A percentile compares a stretch with the other conserved stretches of the same genome.
These are phyloP conservation scores for Erodium trifolium DNA, from an alignment of 441 rosid species.

Conservation along the genomic window DNA sequence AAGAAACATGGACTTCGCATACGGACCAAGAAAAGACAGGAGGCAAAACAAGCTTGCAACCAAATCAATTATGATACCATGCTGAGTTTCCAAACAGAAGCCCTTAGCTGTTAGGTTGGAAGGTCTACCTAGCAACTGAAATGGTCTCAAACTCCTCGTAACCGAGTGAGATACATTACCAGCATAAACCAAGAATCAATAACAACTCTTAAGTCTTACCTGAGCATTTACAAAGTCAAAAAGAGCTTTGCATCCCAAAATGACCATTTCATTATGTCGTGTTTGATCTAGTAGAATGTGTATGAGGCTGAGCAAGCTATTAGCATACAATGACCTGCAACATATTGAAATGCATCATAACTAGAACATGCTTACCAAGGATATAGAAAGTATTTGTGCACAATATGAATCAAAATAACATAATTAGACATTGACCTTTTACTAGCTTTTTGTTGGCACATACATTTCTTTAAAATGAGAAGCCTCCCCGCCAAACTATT, in stretches of 20 bases:
- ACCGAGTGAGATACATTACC: neutral
- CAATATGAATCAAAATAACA: neutral
- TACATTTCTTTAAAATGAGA: neutral
- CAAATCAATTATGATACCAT: neutral
- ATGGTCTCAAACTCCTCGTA: neutral
- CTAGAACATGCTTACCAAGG: neutral
- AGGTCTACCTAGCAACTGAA: neutral
- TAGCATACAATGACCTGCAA: slow-evolving; percentile 77
- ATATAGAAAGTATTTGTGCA: neutral
- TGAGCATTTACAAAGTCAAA: slow-evolving; percentile 75
- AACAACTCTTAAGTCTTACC: slow-evolving; percentile 32
- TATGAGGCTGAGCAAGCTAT: slow-evolving; percentile 67
- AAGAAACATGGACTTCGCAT: neutral
- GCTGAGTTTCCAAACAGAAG: neutral
- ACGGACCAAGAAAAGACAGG: neutral
- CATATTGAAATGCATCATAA: neutral
- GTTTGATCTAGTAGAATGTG: slow-evolving; percentile 79
- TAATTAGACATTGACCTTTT: neutral
- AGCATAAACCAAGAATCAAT: slow-evolving; percentile 3
- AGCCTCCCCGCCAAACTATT: neutral
- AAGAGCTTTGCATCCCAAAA: slow-evolving; percentile 64
- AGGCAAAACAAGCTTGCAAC: neutral
- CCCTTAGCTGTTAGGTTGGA: neutral
- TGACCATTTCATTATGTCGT: slow-evolving; percentile 59
- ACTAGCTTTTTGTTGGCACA: slow-evolving; percentile 5